A percentile compares a stretch with the other conserved stretches of the same genome.
Conservation (phyloP, 2,329 filamentous ascomycete genomes). For the Cladosporium sp. region DNA sequence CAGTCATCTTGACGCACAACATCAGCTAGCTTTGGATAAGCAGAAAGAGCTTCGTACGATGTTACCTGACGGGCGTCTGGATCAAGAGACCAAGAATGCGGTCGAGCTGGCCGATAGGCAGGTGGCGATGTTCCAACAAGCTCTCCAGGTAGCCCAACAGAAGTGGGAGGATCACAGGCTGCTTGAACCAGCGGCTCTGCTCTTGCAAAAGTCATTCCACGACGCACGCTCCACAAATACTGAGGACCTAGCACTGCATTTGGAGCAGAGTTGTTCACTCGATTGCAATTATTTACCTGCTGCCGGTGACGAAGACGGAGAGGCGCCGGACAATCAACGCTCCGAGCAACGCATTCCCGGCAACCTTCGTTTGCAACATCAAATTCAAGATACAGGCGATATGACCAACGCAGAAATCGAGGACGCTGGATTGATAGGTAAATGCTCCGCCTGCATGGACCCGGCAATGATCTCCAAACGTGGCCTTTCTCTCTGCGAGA, state of each 20-base stretch:
- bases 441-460: slow-evolving; percentile 32
- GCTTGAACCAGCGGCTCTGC: background rate
- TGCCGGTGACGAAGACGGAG: slow-evolving; percentile 30
- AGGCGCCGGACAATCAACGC: slow-evolving; percentile 37
- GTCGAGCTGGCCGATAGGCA: background rate
- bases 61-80: background rate
- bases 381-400: slow-evolving; percentile 9
- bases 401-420: slow-evolving; percentile 15
- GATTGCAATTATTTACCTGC: slow-evolving; percentile 29
- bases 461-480: slow-evolving; percentile 21
- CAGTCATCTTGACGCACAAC: background rate
- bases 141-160: background rate
- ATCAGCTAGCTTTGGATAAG: background rate
- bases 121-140: background rate
- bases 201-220: background rate
- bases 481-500: slow-evolving; percentile 10
- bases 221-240: background rate
- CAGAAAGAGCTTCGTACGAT: background rate
- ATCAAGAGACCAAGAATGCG: background rate
- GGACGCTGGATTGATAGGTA: slow-evolving; percentile 26
- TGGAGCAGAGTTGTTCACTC: slow-evolving; percentile 23
- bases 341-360: slow-evolving; percentile 41
- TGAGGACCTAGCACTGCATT: slow-evolving; percentile 9
- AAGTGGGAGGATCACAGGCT: background rate
- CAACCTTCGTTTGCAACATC: slow-evolving; percentile 24